Base-by-base conservation (phyloP, 139 green algal genomes). In the Tetraselmis striata region DNA sequence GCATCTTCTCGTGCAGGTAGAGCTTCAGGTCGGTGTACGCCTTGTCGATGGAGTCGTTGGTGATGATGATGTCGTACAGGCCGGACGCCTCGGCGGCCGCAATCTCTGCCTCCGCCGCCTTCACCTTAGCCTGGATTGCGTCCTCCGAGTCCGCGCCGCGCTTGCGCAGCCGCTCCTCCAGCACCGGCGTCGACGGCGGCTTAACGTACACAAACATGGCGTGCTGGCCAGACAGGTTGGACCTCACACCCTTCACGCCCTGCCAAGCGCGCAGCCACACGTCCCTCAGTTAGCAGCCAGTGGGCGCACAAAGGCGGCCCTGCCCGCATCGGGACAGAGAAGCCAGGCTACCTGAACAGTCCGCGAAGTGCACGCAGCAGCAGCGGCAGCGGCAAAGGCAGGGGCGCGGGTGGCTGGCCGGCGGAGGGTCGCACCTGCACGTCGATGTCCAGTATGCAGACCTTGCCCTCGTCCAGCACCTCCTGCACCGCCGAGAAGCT, bases 201-300 rank as follows among this genome's bases (percentile, higher is more conserved):
- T 91, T 90, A 0, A 98, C 83, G 80, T 97, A 98, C 18, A 97
- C 91, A 76, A 96, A 96, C 32, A 97, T 91, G 32, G 90, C 92
- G 29, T 81, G 84, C 22, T 89, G 31, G 29, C 80, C 81, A 59
- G 85, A 75, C 45, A 85, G 76, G 81, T 87, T 85, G 28, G 88
- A 84, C 59, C 84, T 58, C 76, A 87, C 77, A 67, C 45, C 45
- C 45, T 18, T 67, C 45, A 67, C 45, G 5, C 45, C 45, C 45
- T 67, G 45, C 45, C 5, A 67, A n/a, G n/a, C n/a, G n/a, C n/a
- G n/a, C n/a, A n/a, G 2, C 85, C 87, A 18, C 87, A 85, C 76
- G 89, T 27, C 24, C 59, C 25, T 27, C 25, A 25, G 25, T 76
- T 25, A 25, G 59, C 24, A 25, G 25, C 59, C 59, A 24, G 24